Evolutionary conservation across 257 asterid genomes (phyloP).

Genomic region (Marsdenia floribunda): DNA sequence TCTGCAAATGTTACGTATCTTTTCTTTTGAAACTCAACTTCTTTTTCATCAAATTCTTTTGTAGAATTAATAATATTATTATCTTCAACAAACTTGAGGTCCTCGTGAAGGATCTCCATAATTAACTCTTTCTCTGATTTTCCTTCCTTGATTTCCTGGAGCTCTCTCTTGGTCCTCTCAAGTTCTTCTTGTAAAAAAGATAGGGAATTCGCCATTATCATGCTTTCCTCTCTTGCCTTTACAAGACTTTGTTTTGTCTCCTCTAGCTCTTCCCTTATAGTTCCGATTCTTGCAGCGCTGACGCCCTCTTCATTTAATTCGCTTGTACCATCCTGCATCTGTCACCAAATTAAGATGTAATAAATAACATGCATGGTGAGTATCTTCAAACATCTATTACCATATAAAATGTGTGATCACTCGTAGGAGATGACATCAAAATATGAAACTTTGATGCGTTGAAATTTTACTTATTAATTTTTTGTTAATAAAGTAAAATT

Average conservation of each 20-base stretch:
- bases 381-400: too few species aligned
- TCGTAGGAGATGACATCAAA: too few species aligned
- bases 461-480: too few species aligned
- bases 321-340: constrained; percentile 43
- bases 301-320: constrained; percentile 11
- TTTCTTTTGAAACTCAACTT: constrained; percentile 47
- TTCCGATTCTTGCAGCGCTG: neutral
- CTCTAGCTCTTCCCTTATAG: constrained; percentile 38
- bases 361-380: too few species aligned
- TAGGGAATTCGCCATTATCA: constrained; percentile 51
- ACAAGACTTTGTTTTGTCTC: constrained; percentile 64
- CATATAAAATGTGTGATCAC: too few species aligned
- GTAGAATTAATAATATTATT: neutral
- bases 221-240: constrained; percentile 57
- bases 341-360: neutral
- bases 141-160: constrained; percentile 31
- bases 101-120: constrained; percentile 25
- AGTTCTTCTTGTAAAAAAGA: constrained; percentile 64
- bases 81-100: constrained; percentile 45
- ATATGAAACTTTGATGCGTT: too few species aligned
- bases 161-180: constrained; percentile 56
- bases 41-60: constrained; percentile 18
- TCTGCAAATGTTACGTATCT: constrained; percentile 63
- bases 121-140: constrained; percentile 14
- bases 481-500: too few species aligned